Percentiles rank a stretch among this genome's conserved stretches.
Conservation (phyloP, 1,284 basidiomycete genomes). For the Cryptococcus sp. region DNA sequence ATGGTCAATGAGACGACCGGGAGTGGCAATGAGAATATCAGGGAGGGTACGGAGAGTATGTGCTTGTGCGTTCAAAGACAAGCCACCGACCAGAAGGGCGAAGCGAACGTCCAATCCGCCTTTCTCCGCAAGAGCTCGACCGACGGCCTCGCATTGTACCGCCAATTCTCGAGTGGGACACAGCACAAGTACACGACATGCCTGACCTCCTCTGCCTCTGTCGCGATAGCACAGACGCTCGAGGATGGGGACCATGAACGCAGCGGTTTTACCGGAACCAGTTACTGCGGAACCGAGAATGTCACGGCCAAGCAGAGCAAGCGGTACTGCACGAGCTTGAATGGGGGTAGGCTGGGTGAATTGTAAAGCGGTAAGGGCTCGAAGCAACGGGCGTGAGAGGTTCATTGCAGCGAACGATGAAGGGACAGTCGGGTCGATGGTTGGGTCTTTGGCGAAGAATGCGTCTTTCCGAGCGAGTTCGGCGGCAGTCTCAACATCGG, state of each 20-base stretch:
- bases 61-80: slow-evolving; percentile 90
- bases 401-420: slow-evolving; percentile 81
- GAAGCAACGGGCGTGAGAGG: slow-evolving; percentile 83
- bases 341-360: slow-evolving; percentile 92
- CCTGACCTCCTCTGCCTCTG: slow-evolving; percentile 72
- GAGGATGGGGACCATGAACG: slow-evolving; percentile 90
- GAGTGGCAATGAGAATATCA: slow-evolving; percentile 91
- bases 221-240: slow-evolving; percentile 89
- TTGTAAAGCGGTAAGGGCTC: slow-evolving; percentile 77
- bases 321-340: slow-evolving; percentile 87
- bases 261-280: slow-evolving; percentile 94
- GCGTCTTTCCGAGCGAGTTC: slow-evolving; percentile 78
- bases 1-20: slow-evolving; percentile 94
- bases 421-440: slow-evolving; percentile 39
- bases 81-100: slow-evolving; percentile 87
- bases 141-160: slow-evolving; percentile 91
- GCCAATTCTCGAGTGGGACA: slow-evolving; percentile 93
- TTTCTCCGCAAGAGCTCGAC: slow-evolving; percentile 69
- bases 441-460: slow-evolving; percentile 71
- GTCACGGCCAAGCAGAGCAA: slow-evolving; percentile 90
- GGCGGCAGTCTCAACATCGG: slow-evolving; percentile 63
- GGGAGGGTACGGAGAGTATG: slow-evolving; percentile 78
- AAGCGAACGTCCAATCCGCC: slow-evolving; percentile 84
- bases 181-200: slow-evolving; percentile 90
- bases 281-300: slow-evolving; percentile 93